Evolutionary conservation across 2,329 filamentous ascomycete genomes (phyloP).

Genomic region (Erysiphe pulchra): DNA sequence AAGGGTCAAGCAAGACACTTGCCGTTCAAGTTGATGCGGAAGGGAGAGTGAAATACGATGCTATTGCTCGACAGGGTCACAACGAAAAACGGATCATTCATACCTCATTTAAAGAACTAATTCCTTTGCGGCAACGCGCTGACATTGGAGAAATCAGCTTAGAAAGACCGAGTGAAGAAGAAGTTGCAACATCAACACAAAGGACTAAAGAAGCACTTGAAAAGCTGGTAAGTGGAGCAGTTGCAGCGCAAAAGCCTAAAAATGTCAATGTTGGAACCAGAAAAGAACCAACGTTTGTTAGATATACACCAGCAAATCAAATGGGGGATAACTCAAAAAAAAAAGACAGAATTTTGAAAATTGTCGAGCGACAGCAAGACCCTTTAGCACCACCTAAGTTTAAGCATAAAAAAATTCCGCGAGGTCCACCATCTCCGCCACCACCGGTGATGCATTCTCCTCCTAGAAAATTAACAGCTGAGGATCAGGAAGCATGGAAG

Average conservation of each 20-base stretch:
- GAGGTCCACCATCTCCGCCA: conserved; percentile 74
- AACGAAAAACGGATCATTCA: conserved; percentile 65
- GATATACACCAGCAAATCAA: conserved; percentile 87
- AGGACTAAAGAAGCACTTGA: conserved; percentile 71
- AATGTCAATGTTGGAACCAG: conserved; percentile 62
- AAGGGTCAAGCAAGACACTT: conserved; percentile 54
- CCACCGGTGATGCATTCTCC: conserved; percentile 89
- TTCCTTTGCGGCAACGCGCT: conserved; percentile 75
- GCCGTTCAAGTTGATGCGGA: conserved; percentile 78
- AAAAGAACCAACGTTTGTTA: conserved; percentile 75
- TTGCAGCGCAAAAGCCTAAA: conserved; percentile 86
- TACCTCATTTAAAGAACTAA: conserved; percentile 88
- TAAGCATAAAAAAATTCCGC: conserved; percentile 95
- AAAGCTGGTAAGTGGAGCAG: conserved; percentile 56
- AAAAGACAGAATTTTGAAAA: conserved; percentile 94
- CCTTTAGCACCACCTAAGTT: conserved; percentile 96
- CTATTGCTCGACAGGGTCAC: conserved; percentile 77
- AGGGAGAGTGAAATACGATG: conserved; percentile 89
- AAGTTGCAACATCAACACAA: conserved; percentile 63
- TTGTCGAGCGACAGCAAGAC: conserved; percentile 79
- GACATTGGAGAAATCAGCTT: conserved; percentile 81
- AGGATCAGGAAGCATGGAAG: conserved; percentile 92
- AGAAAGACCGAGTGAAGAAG: conserved; percentile 59
- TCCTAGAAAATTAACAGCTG: conserved; percentile 78
- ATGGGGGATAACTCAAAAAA: conserved; percentile 76